These are phyloP conservation scores for Salmacisia buchloeana DNA, from an alignment of 1,284 basidiomycete species.

Conservation along the genomic window DNA sequence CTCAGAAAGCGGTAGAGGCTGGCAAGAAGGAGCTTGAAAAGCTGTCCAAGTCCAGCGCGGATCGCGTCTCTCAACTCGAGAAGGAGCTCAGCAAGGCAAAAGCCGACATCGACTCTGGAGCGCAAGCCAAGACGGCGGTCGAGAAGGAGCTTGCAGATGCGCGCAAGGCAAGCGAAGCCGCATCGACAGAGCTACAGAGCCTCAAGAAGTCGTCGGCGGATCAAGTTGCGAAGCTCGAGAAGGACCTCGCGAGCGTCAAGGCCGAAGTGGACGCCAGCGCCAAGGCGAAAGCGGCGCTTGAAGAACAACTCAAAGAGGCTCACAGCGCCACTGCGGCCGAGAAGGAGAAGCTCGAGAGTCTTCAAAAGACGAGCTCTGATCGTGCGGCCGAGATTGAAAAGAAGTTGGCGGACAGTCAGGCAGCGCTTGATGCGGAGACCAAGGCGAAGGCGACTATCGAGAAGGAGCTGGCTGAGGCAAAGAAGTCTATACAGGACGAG, in stretches of 20 bases:
- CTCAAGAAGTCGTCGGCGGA: not conserved
- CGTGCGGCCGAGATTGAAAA: not conserved
- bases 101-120: no score
- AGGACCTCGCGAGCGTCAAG: slow-evolving; percentile 10
- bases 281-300: slow-evolving; percentile 15
- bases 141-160: slow-evolving; percentile 1
- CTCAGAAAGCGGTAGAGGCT: slow-evolving; percentile 22
- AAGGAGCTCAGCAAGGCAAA: not conserved
- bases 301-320: slow-evolving; percentile 13
- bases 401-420: slow-evolving; percentile 8
- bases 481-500: not conserved
- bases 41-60: no score
- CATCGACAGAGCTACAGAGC: not conserved
- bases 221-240: not conserved
- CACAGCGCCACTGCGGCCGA: slow-evolving; percentile 11
- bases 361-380: no score
- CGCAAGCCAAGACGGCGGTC: no score
- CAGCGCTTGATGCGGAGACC: not conserved
- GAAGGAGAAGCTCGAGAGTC: slow-evolving; percentile 11
- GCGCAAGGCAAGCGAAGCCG: not conserved
- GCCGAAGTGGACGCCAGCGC: slow-evolving; percentile 3
- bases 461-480: slow-evolving; percentile 17
- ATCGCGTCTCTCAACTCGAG: no score
- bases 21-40: slow-evolving; percentile 16
- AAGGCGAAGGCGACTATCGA: slow-evolving; percentile 14